Evolutionary conservation across 768 basidiomycete genomes (phyloP).

Genomic region (Sporobolomyces pararoseus): DNA sequence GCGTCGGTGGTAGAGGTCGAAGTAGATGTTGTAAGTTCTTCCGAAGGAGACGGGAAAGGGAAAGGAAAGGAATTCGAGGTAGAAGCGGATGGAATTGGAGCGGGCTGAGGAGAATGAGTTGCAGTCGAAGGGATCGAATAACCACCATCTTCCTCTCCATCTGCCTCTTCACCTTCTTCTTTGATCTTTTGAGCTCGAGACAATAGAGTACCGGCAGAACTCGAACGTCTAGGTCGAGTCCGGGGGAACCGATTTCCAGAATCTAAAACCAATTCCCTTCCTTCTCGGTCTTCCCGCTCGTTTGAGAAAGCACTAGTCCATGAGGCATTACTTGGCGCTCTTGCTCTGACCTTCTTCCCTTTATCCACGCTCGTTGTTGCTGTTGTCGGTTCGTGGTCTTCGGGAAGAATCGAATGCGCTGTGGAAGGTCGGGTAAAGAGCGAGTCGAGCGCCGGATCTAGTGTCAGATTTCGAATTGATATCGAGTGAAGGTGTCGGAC

Average conservation of each 20-base stretch:
- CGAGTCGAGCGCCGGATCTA: not conserved
- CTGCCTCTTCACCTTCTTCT: constrained; percentile 2
- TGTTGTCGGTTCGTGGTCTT: not conserved
- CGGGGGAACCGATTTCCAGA: not conserved
- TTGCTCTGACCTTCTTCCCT: not conserved
- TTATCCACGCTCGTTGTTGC: not conserved
- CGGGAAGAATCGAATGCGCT: not conserved
- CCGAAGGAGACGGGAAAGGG: not conserved
- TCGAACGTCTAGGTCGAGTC: constrained; percentile 5
- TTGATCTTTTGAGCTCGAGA: not conserved
- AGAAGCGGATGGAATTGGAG: not conserved
- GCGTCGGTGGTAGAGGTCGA: not conserved
- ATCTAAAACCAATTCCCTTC: constrained; percentile 17
- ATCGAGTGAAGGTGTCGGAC: constrained; percentile 31
- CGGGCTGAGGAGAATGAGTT: not conserved
- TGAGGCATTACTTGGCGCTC: not conserved
- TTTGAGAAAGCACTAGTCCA: not conserved
- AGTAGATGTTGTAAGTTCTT: not conserved
- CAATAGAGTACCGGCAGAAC: constrained; percentile 21
- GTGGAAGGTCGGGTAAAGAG: constrained; percentile 6
- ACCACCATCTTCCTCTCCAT: not conserved
- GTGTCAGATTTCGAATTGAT: constrained; percentile 28
- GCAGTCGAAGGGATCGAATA: not conserved
- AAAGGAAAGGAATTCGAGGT: not conserved
- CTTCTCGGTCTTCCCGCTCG: not conserved